phyloP scores from a whole-genome alignment of 2,329 filamentous ascomycete genomes.

The Trichophyton benhamiae region DNA sequence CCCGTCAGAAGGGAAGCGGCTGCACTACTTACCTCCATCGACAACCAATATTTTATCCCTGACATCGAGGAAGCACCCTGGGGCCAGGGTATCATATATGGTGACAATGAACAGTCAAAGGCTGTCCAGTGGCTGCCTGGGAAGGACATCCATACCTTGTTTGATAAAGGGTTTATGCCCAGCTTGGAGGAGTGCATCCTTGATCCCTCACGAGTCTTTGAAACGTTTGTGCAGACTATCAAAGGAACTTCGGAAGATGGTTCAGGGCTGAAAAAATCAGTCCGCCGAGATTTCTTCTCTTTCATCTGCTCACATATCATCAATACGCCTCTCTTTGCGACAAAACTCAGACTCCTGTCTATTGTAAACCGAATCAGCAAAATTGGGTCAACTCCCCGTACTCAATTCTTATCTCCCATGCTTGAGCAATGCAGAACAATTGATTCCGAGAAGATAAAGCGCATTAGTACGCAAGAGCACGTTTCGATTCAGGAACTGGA shows the following conservation, averaged over 20 bases:
- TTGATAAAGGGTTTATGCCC: conserved; percentile 57
- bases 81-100: conserved; percentile 56
- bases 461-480: conserved; percentile 39
- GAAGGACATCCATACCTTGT: conserved; percentile 47
- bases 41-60: conserved; percentile 37
- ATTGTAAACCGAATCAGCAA: conserved; percentile 61
- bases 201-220: conserved; percentile 58
- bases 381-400: conserved; percentile 58
- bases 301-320: conserved; percentile 64
- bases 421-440: conserved; percentile 57
- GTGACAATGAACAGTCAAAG: conserved; percentile 36
- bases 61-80: conserved; percentile 39
- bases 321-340: conserved; percentile 52
- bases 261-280: conserved; percentile 48
- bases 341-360: conserved; percentile 61
- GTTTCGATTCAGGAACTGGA: conserved; percentile 40
- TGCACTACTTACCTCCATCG: conserved; percentile 49
- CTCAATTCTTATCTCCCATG: conserved; percentile 62
- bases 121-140: conserved; percentile 45
- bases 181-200: conserved; percentile 75
- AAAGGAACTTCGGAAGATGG: conserved; percentile 36
- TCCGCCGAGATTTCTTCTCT: conserved; percentile 52
- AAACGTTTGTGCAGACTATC: conserved; percentile 49
- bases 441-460: conserved; percentile 38
- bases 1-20: conserved; percentile 65